phyloP scores from a whole-genome alignment of 1,284 basidiomycete species.

The Leccinum fallax region DNA sequence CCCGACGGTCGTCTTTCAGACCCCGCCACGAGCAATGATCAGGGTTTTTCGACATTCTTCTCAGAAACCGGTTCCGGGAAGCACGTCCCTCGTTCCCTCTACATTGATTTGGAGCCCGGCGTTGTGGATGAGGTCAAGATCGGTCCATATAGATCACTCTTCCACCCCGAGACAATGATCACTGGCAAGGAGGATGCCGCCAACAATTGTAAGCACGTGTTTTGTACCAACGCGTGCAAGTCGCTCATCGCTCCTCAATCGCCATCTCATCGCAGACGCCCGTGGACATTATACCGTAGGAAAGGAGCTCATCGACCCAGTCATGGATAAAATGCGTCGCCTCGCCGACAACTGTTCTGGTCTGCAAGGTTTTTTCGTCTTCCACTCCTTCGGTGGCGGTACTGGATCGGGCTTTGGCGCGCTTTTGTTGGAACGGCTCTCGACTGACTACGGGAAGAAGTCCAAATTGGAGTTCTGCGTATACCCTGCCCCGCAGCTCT shows the following conservation, averaged over 20 bases:
- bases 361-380: constrained; percentile 99
- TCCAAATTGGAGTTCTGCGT: constrained; percentile 99
- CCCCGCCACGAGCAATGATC: constrained; percentile 76
- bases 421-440: constrained; percentile 93
- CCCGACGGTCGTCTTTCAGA: constrained; percentile 88
- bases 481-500: constrained; percentile 93
- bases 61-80: constrained; percentile 92
- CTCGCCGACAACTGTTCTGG: constrained; percentile 98
- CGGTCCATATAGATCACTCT: constrained; percentile 91
- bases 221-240: constrained; percentile 18
- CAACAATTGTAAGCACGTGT: constrained; percentile 84
- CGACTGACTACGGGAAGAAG: constrained; percentile 99
- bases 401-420: constrained; percentile 99
- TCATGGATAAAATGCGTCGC: constrained; percentile 95
- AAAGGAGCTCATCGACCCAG: constrained; percentile 90
- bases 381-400: constrained; percentile 99
- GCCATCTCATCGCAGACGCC: constrained; percentile 65
- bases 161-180: constrained; percentile 99
- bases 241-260: constrained; percentile 17
- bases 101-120: constrained; percentile 96
- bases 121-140: constrained; percentile 96
- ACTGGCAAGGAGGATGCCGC: constrained; percentile 99
- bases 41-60: constrained; percentile 97
- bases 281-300: constrained; percentile 98
- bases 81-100: constrained; percentile 97